Evolutionary conservation across 805 yeast species (phyloP), one percentile per base, ranked within the genome.

Genomic region (Lipomyces chichibuensis): DNA sequence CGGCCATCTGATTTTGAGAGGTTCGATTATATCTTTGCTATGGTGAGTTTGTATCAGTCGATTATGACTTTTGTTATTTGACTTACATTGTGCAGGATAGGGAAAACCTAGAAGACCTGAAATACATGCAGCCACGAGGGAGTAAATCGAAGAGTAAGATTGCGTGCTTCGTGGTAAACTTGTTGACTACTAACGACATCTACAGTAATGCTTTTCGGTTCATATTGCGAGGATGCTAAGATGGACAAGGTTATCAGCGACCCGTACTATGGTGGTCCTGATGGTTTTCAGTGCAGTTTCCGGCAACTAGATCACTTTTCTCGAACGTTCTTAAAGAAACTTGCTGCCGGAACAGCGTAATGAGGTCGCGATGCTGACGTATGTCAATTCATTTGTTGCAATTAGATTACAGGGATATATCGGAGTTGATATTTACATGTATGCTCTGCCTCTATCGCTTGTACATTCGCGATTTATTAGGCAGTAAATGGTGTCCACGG

Each of bases 251-350:
- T 90, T 43, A 93, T 93, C 5, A 90, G 86, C 63, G 98, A 93
- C 77, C 98, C 98, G 0, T 93, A 94, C 77, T 94, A 93, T 75
- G 98, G 98, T 4, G 97, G 96, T 0, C 80, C 79, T 25, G 83
- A 85, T 71, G 97, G 97, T 1, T 93, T 93, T 75, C 95, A 91
- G 77, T 83, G 80, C 65, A 91, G 90, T 77, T 93, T 87, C 75
- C 75, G 83, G 64, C 98, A 93, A 75, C 82, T 92, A 60, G 75
- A 80, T 11, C 92, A 90, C 72, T 94, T 94, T 76, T 85, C 91
- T 65, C 85, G 88, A 71, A 87, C 86, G 68, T 90, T 93, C 70
- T 74, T 93, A 62, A 80, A 83, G 58, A 49, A 58, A 32, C 35
- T 65, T 9, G 66, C 62, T 17, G 57, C 60, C 20, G 62, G 53